Conservation (phyloP, 106 monocot genomes). For the Dioscorea dumetorum region DNA sequence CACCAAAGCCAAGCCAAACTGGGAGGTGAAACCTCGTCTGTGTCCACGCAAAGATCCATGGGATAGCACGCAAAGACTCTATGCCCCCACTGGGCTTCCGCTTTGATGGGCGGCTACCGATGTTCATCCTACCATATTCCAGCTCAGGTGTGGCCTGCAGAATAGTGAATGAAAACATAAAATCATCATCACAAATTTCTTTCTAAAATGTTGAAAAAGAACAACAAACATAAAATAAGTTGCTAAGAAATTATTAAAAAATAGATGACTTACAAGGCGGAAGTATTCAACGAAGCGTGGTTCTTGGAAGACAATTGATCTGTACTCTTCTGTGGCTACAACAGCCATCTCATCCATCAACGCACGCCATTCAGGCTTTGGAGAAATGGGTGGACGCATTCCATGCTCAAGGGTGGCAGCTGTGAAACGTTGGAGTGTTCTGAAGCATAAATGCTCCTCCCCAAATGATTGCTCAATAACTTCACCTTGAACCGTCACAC, state of each 20-base stretch:
- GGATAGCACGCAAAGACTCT: slow-evolving; percentile 92
- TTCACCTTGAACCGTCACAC: slow-evolving; percentile 81
- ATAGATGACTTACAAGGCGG: slow-evolving; percentile 48
- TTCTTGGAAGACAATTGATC: slow-evolving; percentile 83
- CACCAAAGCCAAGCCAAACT: slow-evolving; percentile 96
- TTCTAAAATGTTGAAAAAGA: too few relatives aligned
- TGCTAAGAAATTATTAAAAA: not conserved
- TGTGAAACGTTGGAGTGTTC: slow-evolving; percentile 80
- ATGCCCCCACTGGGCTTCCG: slow-evolving; percentile 95
- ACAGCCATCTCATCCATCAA: slow-evolving; percentile 85
- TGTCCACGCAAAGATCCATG: slow-evolving; percentile 99
- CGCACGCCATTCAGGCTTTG: slow-evolving; percentile 83
- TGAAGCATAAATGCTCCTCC: slow-evolving; percentile 85
- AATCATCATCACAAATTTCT: too few relatives aligned
- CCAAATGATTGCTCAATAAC: slow-evolving; percentile 92
- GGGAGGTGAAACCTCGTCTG: slow-evolving; percentile 98
- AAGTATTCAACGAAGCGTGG: slow-evolving; percentile 96
- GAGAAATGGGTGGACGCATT: slow-evolving; percentile 86
- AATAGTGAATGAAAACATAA: not conserved
- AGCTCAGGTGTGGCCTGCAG: slow-evolving; percentile 90
- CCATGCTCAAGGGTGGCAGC: slow-evolving; percentile 97
- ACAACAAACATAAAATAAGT: not conserved
- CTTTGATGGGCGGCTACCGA: slow-evolving; percentile 93
- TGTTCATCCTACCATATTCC: slow-evolving; percentile 99
- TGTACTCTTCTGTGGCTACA: slow-evolving; percentile 69